phyloP scores from a whole-genome alignment of 2,329 filamentous ascomycete genomes.

The Coccinonectria pachysandricola region DNA sequence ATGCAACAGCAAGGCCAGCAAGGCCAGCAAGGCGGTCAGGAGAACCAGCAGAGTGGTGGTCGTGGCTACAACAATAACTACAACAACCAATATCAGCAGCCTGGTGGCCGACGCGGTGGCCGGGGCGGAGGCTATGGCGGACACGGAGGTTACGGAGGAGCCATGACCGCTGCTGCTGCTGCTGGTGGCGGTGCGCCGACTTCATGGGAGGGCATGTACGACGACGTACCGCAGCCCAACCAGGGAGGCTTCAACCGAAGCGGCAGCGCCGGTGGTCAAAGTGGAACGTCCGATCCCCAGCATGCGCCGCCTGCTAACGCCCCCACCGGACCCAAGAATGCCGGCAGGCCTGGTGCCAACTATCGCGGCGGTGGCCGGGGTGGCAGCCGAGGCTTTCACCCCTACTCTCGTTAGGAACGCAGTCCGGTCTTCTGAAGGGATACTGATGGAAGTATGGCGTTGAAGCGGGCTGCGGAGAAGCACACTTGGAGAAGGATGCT shows the following conservation, averaged over 20 bases:
- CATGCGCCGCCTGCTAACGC: conserved; percentile 48
- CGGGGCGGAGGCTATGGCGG: conserved; percentile 23
- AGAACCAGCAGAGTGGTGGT: conserved; percentile 13
- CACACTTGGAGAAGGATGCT: too few relatives aligned
- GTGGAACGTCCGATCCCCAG: conserved; percentile 30
- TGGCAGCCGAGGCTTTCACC: conserved; percentile 66
- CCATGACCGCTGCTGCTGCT: conserved; percentile 16
- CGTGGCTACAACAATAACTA: conserved; percentile 21
- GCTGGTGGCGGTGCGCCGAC: conserved; percentile 56
- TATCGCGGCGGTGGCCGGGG: conserved; percentile 84
- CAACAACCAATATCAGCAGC: conserved; percentile 13
- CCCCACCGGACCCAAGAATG: conserved; percentile 92
- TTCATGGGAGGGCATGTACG: conserved; percentile 97
- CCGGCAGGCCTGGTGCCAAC: conserved; percentile 81
- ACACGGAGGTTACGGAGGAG: conserved; percentile 21
- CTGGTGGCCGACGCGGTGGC: conserved; percentile 13
- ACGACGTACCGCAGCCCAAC: conserved; percentile 80
- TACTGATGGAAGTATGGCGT: too few relatives aligned
- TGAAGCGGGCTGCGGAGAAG: too few relatives aligned
- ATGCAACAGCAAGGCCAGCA: conserved; percentile 37
- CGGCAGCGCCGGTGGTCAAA: conserved; percentile 32
- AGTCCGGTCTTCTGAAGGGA: too few relatives aligned
- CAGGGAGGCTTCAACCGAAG: conserved; percentile 31
- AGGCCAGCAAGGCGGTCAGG: conserved; percentile 27
- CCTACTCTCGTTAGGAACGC: conserved; percentile 43